phyloP scores from a whole-genome alignment of 306 rosid species.

The Castanea crenata region DNA sequence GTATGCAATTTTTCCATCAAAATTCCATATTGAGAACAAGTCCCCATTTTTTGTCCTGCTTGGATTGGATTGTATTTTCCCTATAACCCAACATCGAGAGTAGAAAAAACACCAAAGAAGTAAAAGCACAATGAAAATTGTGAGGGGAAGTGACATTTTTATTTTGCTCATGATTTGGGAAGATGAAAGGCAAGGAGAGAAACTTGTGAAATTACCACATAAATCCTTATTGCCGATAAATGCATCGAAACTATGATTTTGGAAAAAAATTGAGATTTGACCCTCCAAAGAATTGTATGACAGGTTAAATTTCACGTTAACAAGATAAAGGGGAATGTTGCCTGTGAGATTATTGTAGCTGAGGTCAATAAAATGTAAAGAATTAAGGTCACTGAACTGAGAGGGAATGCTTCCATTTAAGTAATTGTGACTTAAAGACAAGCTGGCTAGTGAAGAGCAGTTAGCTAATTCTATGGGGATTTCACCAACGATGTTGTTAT shows the following conservation, averaged over 20 bases:
- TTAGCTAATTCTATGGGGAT: too few relatives aligned
- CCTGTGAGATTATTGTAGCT: not conserved
- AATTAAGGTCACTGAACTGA: too few relatives aligned
- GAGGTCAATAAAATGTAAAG: not conserved
- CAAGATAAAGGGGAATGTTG: not conserved
- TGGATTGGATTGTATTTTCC: not conserved
- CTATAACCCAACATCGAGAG: not conserved
- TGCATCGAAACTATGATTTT: too few relatives aligned
- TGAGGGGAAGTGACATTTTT: not conserved
- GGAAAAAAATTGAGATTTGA: too few relatives aligned
- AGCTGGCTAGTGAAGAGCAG: too few relatives aligned
- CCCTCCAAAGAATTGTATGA: too few relatives aligned
- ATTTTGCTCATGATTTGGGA: not conserved
- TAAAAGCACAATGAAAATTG: not conserved
- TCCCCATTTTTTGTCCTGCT: not conserved
- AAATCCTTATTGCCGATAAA: not conserved
- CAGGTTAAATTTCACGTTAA: too few relatives aligned
- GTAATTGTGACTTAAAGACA: too few relatives aligned
- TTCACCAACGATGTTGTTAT: not conserved
- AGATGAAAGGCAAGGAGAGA: not conserved
- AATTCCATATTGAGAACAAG: not conserved
- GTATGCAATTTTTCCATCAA: too few relatives aligned
- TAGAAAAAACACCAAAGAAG: not conserved
- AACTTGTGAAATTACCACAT: not conserved
- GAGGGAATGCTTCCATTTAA: too few relatives aligned